phyloP scores from a whole-genome alignment of 169 alveolate species.

The Plasmodium reichenowi region DNA sequence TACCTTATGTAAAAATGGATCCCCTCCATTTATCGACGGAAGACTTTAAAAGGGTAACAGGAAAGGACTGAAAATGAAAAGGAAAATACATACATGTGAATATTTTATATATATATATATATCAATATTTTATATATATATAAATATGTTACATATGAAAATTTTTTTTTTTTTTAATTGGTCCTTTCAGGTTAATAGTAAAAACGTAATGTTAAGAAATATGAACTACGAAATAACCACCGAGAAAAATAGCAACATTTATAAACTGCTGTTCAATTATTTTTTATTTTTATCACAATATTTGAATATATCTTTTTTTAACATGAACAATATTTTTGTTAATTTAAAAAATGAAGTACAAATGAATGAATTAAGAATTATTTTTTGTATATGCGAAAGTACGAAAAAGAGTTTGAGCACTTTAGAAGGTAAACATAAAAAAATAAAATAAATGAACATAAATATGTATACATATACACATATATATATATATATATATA shows the following conservation, averaged over 20 bases:
- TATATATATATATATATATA: neutral
- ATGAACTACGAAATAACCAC: conserved; percentile 13
- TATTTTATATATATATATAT: neutral
- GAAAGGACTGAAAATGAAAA: neutral
- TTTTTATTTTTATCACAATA: conserved; percentile 56
- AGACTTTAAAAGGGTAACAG: conserved; percentile 44
- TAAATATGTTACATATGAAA: neutral
- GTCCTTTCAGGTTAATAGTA: conserved; percentile 24
- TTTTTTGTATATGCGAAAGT: conserved; percentile 3
- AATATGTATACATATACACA: neutral
- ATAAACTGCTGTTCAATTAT: conserved; percentile 6
- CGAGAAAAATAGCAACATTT: neutral
- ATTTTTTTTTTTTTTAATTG: neutral
- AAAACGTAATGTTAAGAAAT: neutral
- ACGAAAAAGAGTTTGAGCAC: no score
- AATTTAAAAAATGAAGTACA: conserved; percentile 13
- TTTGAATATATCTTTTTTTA: conserved; percentile 42
- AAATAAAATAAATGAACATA: neutral
- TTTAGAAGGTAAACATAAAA: conserved; percentile 7
- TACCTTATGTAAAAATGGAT: conserved; percentile 16
- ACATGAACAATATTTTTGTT: conserved; percentile 30
- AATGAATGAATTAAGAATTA: conserved; percentile 12
- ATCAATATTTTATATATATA: neutral
- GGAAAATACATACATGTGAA: neutral
- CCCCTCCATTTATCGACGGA: conserved; percentile 30